Conservation (phyloP, 2,329 filamentous ascomycete species). For the Colletotrichum endophyticum region DNA sequence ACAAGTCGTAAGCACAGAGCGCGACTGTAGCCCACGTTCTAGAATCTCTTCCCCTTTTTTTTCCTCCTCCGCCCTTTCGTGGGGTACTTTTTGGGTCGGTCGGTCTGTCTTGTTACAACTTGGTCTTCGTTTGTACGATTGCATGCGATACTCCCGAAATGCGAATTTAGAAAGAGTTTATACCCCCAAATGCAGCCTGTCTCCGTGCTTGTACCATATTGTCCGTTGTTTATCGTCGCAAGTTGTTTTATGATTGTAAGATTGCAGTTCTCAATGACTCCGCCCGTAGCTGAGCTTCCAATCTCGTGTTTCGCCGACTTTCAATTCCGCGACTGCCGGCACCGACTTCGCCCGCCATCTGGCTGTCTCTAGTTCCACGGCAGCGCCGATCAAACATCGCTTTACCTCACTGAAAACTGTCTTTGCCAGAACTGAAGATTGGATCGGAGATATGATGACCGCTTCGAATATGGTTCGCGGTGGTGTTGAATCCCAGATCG, state of each 20-base stretch:
- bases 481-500: not conserved
- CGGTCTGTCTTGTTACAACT: not conserved
- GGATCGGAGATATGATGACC: not conserved
- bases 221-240: not conserved
- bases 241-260: not conserved
- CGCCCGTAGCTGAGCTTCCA: fast-evolving
- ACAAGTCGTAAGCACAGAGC: slow-evolving; percentile 9
- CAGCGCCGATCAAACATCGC: not conserved
- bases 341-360: not conserved
- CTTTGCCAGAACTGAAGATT: not conserved
- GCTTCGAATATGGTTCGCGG: not conserved
- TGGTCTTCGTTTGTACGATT: not conserved
- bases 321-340: not conserved
- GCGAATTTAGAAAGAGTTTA: slow-evolving; percentile 2
- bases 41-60: not conserved
- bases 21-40: not conserved
- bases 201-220: not conserved
- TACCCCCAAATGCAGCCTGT: not conserved
- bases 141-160: slow-evolving; percentile 3
- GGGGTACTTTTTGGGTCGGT: not conserved
- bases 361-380: not conserved
- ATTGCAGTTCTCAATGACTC: not conserved
- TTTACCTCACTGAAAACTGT: fast-evolving
- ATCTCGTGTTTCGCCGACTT: not conserved
- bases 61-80: not conserved